phyloP scores from a whole-genome alignment of 352 stramenopile species.

The Globisporangium acanthophoron region DNA sequence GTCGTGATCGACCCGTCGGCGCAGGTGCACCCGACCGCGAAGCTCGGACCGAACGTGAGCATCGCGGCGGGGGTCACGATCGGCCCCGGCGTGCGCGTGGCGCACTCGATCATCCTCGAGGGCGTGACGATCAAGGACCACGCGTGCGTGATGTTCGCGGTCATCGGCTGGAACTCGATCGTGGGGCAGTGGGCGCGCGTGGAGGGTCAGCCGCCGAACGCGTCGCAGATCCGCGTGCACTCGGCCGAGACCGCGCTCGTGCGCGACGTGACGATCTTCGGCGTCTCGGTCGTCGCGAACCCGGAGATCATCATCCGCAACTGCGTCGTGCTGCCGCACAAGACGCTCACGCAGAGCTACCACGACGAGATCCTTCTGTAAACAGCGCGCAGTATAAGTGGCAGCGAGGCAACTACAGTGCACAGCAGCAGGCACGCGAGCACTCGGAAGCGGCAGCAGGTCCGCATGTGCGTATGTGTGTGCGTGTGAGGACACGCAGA shows the following conservation, averaged over 20 bases:
- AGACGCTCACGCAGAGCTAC: conserved; percentile 84
- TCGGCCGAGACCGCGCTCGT: conserved; percentile 71
- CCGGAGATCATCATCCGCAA: conserved; percentile 88
- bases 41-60: conserved; percentile 83
- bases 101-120: conserved; percentile 87
- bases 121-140: conserved; percentile 87
- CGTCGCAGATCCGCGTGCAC: conserved; percentile 60
- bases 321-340: conserved; percentile 86
- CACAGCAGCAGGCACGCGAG: too few species aligned
- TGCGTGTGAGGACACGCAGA: background rate
- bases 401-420: background rate
- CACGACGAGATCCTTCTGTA: conserved; percentile 89
- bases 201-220: conserved; percentile 79
- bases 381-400: conserved; percentile 1
- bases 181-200: conserved; percentile 83
- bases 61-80: conserved; percentile 84
- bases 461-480: too few species aligned
- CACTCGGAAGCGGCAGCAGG: too few species aligned
- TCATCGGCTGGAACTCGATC: conserved; percentile 89
- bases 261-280: conserved; percentile 88
- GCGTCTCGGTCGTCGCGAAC: conserved; percentile 82
- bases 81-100: conserved; percentile 69
- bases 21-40: conserved; percentile 79
- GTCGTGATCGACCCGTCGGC: conserved; percentile 77
- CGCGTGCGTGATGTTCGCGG: conserved; percentile 79